phyloP scores from a whole-genome alignment of 1,284 basidiomycete species.

The Cryptococcus jaspeensis region DNA sequence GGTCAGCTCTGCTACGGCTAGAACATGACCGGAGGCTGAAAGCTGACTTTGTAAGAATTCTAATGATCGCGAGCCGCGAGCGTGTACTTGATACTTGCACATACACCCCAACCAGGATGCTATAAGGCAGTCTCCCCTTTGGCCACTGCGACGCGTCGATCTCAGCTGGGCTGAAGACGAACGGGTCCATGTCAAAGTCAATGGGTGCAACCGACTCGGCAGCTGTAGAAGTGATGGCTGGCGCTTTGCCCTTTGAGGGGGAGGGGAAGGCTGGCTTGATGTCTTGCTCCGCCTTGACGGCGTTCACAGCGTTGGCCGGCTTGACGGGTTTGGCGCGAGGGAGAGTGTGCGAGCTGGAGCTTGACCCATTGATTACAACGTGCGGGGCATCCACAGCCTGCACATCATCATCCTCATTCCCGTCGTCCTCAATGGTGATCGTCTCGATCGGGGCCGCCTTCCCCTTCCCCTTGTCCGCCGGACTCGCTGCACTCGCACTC shows the following conservation, averaged over 20 bases:
- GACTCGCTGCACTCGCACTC: constrained; percentile 5
- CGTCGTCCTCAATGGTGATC: not conserved
- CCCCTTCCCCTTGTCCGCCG: constrained; percentile 20
- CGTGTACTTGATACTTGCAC: constrained; percentile 70
- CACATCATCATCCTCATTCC: constrained; percentile 16
- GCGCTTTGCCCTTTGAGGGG: constrained; percentile 6
- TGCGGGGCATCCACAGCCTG: constrained; percentile 13
- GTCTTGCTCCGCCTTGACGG: not conserved
- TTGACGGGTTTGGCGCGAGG: no score
- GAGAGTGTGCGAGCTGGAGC: constrained; percentile 19
- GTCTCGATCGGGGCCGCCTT: not conserved
- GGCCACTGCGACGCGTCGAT: constrained; percentile 51
- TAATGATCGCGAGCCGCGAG: constrained; percentile 76
- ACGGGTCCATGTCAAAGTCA: constrained; percentile 51
- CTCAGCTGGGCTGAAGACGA: constrained; percentile 51
- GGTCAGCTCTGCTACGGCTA: not conserved
- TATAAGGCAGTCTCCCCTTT: constrained; percentile 63
- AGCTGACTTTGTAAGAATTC: constrained; percentile 71
- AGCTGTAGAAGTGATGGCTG: constrained; percentile 21
- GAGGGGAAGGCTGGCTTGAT: constrained; percentile 11
- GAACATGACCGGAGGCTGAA: not conserved
- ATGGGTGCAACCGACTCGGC: constrained; percentile 38
- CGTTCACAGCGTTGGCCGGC: constrained; percentile 1
- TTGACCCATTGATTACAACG: constrained; percentile 30
- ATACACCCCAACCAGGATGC: constrained; percentile 75